Base-by-base conservation (phyloP, 139 green algal genomes). In the Spirogloea muscicola region DNA sequence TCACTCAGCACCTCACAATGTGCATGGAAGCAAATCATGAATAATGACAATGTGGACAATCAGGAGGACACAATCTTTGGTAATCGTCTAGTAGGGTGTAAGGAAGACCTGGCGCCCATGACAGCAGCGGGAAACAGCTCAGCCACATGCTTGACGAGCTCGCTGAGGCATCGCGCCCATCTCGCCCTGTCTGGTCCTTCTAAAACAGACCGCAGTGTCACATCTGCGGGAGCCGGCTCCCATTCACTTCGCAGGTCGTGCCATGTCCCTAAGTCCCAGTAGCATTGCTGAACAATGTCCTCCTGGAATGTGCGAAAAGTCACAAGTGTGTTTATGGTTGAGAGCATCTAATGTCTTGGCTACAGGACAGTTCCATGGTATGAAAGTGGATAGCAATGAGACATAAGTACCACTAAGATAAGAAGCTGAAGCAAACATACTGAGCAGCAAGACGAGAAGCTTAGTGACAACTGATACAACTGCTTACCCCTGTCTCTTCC, bases 191-290 rank as follows among this genome's bases (percentile, higher is more conserved):
- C 87, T 13, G 82, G 48, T 0, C 60, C 74, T 1, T 57, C 44
- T 73, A 87, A 34, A 40, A 66, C 62, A 4, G 33, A 3, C 3
- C 31, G 25, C 0, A 80, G 39, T 4, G 49, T 65, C 18, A 76
- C 55, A 0, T 60, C 40, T 31, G 7, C 70, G 2, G 80, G 75
- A 41, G 86, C 79, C 39, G 58, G 76, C 43, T 76, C 80, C 83
- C 85, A 92, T 1, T 78, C 64, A 4, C 87, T 58, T 77, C 82
- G 90, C 38, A 91, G 61, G 71, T 94, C 89, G 3, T 81, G 87
- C 86, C 86, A 94, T 37, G 86, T 83, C 0, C 89, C 88, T 79
- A 89, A 91, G 80, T 96, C 91, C 89, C 90, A 94, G 68, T 86
- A 93, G 59, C 78, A 86, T 41, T 70, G 69, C 3, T 64, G 38